phyloP scores from a whole-genome alignment of 2,329 filamentous ascomycete species.

The Albifimbria verrucaria region DNA sequence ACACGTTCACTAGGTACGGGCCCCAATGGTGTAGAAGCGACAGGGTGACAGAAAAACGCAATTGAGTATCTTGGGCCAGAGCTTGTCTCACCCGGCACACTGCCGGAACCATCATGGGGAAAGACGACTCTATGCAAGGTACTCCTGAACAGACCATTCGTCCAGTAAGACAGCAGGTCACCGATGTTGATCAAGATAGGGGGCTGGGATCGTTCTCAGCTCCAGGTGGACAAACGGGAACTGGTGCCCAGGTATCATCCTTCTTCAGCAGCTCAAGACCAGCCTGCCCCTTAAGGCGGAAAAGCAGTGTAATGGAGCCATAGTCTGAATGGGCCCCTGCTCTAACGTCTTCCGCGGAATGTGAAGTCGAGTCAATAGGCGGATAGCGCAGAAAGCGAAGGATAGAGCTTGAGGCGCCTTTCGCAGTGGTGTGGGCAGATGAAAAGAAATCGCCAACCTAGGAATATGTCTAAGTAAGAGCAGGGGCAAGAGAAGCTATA shows the following conservation, averaged over 20 bases:
- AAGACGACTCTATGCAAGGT: slow-evolving; percentile 90
- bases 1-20: slow-evolving; percentile 61
- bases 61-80: slow-evolving; percentile 59
- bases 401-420: slow-evolving; percentile 52
- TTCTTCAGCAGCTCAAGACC: slow-evolving; percentile 78
- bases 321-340: slow-evolving; percentile 94
- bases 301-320: slow-evolving; percentile 69
- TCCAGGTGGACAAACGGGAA: slow-evolving; percentile 61
- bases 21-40: slow-evolving; percentile 47
- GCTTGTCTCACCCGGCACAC: slow-evolving; percentile 42
- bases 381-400: slow-evolving; percentile 74
- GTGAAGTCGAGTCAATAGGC: slow-evolving; percentile 39
- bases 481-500: background rate
- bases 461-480: slow-evolving; percentile 1
- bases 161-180: slow-evolving; percentile 79
- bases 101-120: slow-evolving; percentile 22
- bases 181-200: slow-evolving; percentile 80
- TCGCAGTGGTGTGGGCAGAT: slow-evolving; percentile 42
- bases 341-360: slow-evolving; percentile 62
- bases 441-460: slow-evolving; percentile 53
- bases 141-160: slow-evolving; percentile 78
- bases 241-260: slow-evolving; percentile 55
- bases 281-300: slow-evolving; percentile 80
- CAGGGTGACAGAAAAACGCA: slow-evolving; percentile 67
- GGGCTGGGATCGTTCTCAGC: slow-evolving; percentile 57